Evolutionary conservation across 495 filamentous ascomycete species (phyloP), one percentile per base, ranked within the genome.

Genomic region (Aspergillus cavernicola): DNA sequence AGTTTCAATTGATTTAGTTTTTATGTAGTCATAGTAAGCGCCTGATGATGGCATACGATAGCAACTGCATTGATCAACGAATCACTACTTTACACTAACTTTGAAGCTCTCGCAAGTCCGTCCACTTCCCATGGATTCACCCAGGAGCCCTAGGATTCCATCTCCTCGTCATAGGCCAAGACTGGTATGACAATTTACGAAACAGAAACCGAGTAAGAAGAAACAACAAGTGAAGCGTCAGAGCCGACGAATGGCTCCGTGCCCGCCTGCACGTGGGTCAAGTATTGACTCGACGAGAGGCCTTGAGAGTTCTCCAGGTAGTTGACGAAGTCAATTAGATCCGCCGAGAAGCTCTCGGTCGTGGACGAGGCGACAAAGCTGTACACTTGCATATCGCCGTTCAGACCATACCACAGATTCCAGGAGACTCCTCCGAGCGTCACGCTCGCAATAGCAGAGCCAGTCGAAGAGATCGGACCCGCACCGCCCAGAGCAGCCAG

Each of bases 401-500:
- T 85, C 12, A 60, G 66, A n/a, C 84, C 83, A 8, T 65, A 63
- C 59, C 75, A 84, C 51, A 87, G 64, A 16, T 79, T 72, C 74
- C 78, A 85, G 10, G 47, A 57, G 22, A 65, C 61, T 11, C 79
- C 78, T 19, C 61, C 76, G 47, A 87, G 75, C 16, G 64, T 80
- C 4, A 73, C 66, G 1, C 74, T 82, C 6, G 77, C 79, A 50
- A 84, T 70, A 1, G 82, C 26, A 9, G 69, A 72, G 46, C 81
- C 82, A 6, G 72, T 80, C 24, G 73, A 73, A 11, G 80, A 83
- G 63, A 86, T 85, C 4, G 83, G 81, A 10, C 81, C 82, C 4
- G 84, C 81, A 41, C 80, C 82, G 28, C 82, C 83, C 51, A 80
- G 65, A 23, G 79, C 78, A 4, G 69, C 82, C 19, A 87, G 76